Evolutionary conservation across 495 filamentous ascomycete genomes (phyloP), one percentile per base, ranked within the genome.

Genomic region (Aspergillus carlsbadensis): DNA sequence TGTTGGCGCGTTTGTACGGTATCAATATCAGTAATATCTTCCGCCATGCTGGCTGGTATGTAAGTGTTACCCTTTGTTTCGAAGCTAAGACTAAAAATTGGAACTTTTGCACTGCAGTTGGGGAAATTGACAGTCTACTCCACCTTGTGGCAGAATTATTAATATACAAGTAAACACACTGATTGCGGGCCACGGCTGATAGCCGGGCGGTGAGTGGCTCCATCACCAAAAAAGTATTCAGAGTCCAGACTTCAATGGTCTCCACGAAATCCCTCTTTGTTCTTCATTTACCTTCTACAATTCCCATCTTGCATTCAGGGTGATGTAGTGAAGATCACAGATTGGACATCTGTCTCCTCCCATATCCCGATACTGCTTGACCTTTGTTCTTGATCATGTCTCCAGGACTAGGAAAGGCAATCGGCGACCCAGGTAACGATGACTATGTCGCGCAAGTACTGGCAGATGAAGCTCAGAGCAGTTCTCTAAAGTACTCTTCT

Each of bases 391-490:
- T 35, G 10, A 45, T 41, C 35, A 66, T 66, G 64, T 59, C 64
- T 53, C 54, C 46, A 54, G 58, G 48, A 35, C 33, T 39, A 31
- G 49, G 39, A 45, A 62, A 56, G 35, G 29, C 58, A 46, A 59
- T 73, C 29, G 69, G 61, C 24, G 71, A 74, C 43, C 70, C 71
- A 42, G 68, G 72, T 64, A 84, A 84, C 48, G 88, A 96, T 69
- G 86, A 89, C 44, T 88, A 89, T 58, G 84, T 94, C 43, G 89
- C 90, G 11, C 77, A 81, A 44, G 70, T 93, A 13, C 74, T 96
- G 36, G 82, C 86, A 43, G 82, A 84, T 29, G 91, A 95, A 66
- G 91, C 91, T 15, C 81, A 77, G 46, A 81, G 84, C 20, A 81
- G 70, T 49, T 87, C 85, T n/a, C 71, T 84, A 33, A 86, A 82